Percentiles rank a stretch among this genome's conserved stretches.
These are phyloP conservation scores for Centella asiatica DNA, from an alignment of 129 eudicot genomes.

Conservation along the genomic window DNA sequence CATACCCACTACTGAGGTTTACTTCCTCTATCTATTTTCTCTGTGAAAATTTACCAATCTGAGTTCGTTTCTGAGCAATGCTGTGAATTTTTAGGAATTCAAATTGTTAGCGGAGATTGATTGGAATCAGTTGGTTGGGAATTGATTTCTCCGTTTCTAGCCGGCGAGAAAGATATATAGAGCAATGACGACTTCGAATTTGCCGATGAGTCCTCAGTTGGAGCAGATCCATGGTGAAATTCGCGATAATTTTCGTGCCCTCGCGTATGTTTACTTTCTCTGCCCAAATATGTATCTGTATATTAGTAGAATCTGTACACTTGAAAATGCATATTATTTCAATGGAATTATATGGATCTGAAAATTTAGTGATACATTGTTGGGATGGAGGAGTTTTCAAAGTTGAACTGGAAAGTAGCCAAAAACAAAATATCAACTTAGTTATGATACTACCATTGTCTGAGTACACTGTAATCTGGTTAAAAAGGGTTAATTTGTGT, in stretches of 20 bases:
- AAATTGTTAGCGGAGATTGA: not conserved
- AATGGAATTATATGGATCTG: not conserved
- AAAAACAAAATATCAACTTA: not conserved
- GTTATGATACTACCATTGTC: not conserved
- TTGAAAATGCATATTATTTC: not conserved
- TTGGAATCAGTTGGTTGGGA: not conserved
- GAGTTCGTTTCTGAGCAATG: not conserved
- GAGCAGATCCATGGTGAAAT: conserved; percentile 99
- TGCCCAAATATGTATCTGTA: not conserved
- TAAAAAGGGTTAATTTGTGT: too few species aligned
- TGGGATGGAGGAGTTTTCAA: not conserved
- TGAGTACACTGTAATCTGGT: too few species aligned
- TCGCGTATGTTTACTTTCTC: conserved; percentile 42
- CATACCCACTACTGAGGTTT: too few species aligned
- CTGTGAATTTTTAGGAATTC: not conserved
- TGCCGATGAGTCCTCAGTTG: conserved; percentile 82
- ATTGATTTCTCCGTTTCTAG: not conserved
- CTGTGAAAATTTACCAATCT: not conserved
- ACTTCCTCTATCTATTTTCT: too few species aligned
- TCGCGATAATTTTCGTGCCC: conserved; percentile 84
- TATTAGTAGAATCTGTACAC: not conserved
- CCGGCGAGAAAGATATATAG: not conserved
- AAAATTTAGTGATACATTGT: not conserved
- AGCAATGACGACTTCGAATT: conserved; percentile 47
- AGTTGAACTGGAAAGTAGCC: not conserved